Conservation (phyloP, 2,329 filamentous ascomycete genomes). For the Macrophomina pseudophaseolina region DNA sequence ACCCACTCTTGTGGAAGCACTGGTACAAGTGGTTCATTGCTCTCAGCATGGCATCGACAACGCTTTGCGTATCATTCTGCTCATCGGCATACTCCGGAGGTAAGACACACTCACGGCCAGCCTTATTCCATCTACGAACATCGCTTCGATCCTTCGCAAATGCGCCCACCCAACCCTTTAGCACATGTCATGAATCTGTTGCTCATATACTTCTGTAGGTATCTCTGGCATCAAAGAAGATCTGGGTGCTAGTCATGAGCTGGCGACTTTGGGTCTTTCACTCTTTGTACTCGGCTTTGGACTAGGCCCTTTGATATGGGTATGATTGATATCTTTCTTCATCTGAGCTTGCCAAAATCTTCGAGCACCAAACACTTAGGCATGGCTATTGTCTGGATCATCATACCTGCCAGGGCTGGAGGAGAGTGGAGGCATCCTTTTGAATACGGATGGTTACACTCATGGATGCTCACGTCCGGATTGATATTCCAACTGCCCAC, state of each 20-base stretch:
- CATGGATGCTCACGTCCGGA: no score
- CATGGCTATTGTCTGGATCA: no score
- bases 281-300: constrained; percentile 52
- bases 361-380: no score
- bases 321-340: neutral
- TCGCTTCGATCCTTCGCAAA: no score
- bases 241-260: constrained; percentile 45
- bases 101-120: constrained; percentile 27
- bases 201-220: neutral
- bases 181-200: neutral
- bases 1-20: constrained; percentile 47
- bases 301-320: constrained; percentile 48
- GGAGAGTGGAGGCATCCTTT: no score
- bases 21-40: constrained; percentile 51
- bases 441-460: no score
- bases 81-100: constrained; percentile 49
- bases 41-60: constrained; percentile 47
- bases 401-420: no score
- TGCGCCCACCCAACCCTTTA: neutral
- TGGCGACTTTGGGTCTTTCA: constrained; percentile 48
- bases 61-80: constrained; percentile 50
- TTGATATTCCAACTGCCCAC: no score
- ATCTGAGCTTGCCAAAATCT: no score
- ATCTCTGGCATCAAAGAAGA: constrained; percentile 44
- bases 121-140: no score